Evolutionary conservation across 164 flowering plant species (phyloP), one percentile per base, ranked within the genome.

Genomic region (Berberis thunbergii): DNA sequence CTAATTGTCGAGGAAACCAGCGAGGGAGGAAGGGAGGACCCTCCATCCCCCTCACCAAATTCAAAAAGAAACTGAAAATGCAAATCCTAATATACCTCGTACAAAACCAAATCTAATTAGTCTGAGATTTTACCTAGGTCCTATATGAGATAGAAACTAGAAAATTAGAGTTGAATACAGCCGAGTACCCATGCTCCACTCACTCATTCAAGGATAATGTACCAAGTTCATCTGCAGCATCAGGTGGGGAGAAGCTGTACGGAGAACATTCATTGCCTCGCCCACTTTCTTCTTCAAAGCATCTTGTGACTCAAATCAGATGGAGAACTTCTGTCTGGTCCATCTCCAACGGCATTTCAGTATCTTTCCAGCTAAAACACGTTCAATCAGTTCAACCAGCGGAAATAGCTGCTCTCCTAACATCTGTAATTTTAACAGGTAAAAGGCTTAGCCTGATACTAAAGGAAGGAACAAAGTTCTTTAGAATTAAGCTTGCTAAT

Each of bases 331-430:
- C 90, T 13, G 82, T 71, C 61, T 84, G 87, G 62, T 85, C 90
- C 94, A 85, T 87, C 78, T 87, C 94, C 60, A 85, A 72, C 59
- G 82, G 63, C 90, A 85, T 84, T 3, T 88, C 88, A 7, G 90
- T 87, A 49, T 85, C 87, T 75, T 87, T 7, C 79, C 78, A 1
- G 77, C 83, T 67, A 70, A 45, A 0, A 76, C 79, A 2, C 61
- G 85, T 64, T 82, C 84, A 8, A 87, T 39, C 3, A 62, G 74
- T 56, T 85, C 77, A 63, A 87, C 95, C 39, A 85, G 80, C 1
- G 90, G 90, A 68, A 64, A 87, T 9, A 87, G 74, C 13, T 85
- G 86, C 49, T 85, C 95, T 2, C 95, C 95, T 43, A 87, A 70
- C 84, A 85, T 82, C 95, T 87, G 76, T 11, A 67, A 49, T 13